Conservation (phyloP, 257 asterid genomes). For the Paulownia fortunei region DNA sequence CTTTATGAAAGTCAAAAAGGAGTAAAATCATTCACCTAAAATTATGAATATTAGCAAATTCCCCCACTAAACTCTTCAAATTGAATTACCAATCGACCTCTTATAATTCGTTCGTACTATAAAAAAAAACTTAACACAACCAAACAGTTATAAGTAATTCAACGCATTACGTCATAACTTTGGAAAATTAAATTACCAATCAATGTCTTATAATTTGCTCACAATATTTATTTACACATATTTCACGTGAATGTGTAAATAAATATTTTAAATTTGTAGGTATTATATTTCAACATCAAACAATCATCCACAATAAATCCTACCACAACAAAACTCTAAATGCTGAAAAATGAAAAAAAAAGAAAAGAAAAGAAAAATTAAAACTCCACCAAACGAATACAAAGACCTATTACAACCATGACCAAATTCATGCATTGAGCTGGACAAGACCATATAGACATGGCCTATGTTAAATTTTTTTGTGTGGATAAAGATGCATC, state of each 20-base stretch:
- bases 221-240: no score
- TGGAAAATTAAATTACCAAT: no score
- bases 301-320: constrained; percentile 2
- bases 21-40: no score
- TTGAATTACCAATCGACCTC: no score
- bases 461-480: neutral
- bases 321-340: neutral
- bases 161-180: no score
- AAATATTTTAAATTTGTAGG: neutral
- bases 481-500: constrained; percentile 31
- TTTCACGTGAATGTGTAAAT: neutral
- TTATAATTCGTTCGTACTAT: no score
- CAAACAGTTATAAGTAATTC: no score
- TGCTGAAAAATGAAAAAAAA: neutral
- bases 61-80: no score
- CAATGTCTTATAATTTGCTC: no score
- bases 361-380: neutral
- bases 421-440: constrained; percentile 22
- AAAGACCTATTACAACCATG: neutral
- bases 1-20: no score
- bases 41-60: no score
- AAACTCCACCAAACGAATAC: neutral
- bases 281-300: constrained; percentile 5
- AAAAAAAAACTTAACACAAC: no score
- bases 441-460: neutral